phyloP scores from a whole-genome alignment of 495 filamentous ascomycete species.

The Podospora pseudoanserina region DNA sequence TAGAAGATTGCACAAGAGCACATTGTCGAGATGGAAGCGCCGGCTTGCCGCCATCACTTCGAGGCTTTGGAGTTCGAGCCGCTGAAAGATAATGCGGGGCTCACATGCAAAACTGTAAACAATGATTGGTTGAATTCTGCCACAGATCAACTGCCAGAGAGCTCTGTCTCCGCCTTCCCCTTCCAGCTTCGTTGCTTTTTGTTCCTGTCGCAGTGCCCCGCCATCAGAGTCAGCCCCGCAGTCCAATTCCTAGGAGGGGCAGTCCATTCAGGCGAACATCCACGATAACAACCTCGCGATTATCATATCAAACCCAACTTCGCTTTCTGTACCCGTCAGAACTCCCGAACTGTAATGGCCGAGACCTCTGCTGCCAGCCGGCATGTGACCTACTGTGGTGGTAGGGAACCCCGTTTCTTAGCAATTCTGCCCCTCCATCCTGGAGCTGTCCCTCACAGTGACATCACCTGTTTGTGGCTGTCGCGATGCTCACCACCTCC shows the following conservation, averaged over 20 bases:
- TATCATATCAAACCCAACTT: constrained; percentile 11
- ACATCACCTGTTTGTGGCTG: neutral
- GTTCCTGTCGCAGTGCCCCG: constrained; percentile 19
- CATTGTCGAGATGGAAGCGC: neutral
- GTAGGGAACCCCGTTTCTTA: constrained; percentile 15
- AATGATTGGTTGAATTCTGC: neutral
- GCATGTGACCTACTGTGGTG: constrained; percentile 34
- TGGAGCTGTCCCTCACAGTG: constrained; percentile 18
- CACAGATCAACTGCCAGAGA: neutral
- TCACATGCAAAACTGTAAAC: neutral
- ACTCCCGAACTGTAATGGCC: constrained; percentile 22
- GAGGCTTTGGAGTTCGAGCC: neutral
- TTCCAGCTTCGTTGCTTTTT: neutral
- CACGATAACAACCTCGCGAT: constrained; percentile 1
- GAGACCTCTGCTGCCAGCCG: constrained; percentile 26
- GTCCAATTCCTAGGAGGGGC: constrained; percentile 22
- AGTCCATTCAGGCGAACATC: constrained; percentile 11
- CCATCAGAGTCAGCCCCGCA: constrained; percentile 22
- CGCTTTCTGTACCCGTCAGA: neutral
- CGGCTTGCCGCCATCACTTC: neutral
- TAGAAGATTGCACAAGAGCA: neutral
- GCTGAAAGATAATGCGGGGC: neutral
- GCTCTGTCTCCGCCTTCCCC: constrained; percentile 7
- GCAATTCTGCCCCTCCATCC: constrained; percentile 1
- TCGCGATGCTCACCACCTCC: neutral